Percentiles rank a stretch among this genome's conserved stretches.
Conservation (phyloP, 2,329 filamentous ascomycete genomes). For the Orbilia brochopaga region DNA sequence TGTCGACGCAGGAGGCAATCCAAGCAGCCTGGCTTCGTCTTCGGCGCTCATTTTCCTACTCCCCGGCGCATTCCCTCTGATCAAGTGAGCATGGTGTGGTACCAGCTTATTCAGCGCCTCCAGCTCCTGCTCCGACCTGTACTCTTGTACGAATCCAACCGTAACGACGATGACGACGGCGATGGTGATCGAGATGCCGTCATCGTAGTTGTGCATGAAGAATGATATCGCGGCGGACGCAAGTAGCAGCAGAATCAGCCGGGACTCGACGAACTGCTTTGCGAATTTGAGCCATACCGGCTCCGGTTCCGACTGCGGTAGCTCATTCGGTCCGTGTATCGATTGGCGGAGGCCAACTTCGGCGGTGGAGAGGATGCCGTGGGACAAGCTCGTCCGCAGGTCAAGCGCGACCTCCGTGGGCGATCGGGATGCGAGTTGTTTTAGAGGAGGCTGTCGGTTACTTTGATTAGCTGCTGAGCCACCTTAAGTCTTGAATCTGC, state of each 20-base stretch:
- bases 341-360: slow-evolving; percentile 81
- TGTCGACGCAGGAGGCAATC: slow-evolving; percentile 66
- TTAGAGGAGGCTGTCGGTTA: slow-evolving; percentile 25
- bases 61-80: slow-evolving; percentile 68
- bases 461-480: slow-evolving; percentile 2
- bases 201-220: slow-evolving; percentile 89
- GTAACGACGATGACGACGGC: slow-evolving; percentile 96
- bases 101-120: slow-evolving; percentile 93
- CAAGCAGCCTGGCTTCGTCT: slow-evolving; percentile 51
- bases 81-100: slow-evolving; percentile 93
- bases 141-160: slow-evolving; percentile 96
- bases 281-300: slow-evolving; percentile 93
- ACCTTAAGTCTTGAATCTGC: not conserved
- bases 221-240: slow-evolving; percentile 87
- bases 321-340: slow-evolving; percentile 87
- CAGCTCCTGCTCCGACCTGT: slow-evolving; percentile 94
- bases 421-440: slow-evolving; percentile 35
- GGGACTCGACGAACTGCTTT: slow-evolving; percentile 90
- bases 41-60: slow-evolving; percentile 51
- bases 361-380: slow-evolving; percentile 74
- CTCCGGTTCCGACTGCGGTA: slow-evolving; percentile 90
- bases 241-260: slow-evolving; percentile 88
- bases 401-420: slow-evolving; percentile 44
- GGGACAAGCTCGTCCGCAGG: slow-evolving; percentile 69
- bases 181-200: slow-evolving; percentile 92